A percentile compares a stretch with the other conserved stretches of the same genome.
These are phyloP conservation scores for Coemansia sp. DNA, from an alignment of 192 early-diverging fungal species.

Conservation along the genomic window DNA sequence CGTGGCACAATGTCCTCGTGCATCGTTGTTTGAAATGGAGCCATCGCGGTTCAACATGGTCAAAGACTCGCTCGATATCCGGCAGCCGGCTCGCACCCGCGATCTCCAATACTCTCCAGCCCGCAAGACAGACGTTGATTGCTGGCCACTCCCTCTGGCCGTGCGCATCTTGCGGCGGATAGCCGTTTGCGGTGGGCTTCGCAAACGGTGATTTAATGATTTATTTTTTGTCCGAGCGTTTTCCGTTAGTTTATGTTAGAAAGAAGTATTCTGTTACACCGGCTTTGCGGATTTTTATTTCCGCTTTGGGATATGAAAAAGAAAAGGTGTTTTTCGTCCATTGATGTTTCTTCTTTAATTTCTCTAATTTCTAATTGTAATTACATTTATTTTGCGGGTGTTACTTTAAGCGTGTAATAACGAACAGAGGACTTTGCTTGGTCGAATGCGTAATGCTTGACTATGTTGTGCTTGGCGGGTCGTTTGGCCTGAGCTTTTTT, in stretches of 20 bases:
- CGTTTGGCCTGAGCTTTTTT: slow-evolving; percentile 68
- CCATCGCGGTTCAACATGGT: slow-evolving; percentile 25
- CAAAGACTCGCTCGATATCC: slow-evolving; percentile 48
- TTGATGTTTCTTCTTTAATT: slow-evolving; percentile 2
- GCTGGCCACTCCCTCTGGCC: slow-evolving; percentile 26
- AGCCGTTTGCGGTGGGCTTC: slow-evolving; percentile 26
- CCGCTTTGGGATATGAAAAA: neutral
- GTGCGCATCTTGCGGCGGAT: slow-evolving; percentile 28
- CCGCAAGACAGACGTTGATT: neutral
- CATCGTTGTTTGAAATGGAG: slow-evolving; percentile 3
- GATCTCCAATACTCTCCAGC: neutral
- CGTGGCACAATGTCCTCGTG: slow-evolving; percentile 8
- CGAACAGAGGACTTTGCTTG: neutral
- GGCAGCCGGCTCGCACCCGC: slow-evolving; percentile 16
- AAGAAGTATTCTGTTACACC: neutral
- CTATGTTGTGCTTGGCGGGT: slow-evolving; percentile 59
- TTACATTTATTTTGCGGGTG: neutral
- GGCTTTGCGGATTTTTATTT: neutral
- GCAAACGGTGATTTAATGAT: neutral
- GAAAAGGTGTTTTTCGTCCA: neutral
- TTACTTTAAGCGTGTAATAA: neutral
- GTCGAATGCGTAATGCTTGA: slow-evolving; percentile 39
- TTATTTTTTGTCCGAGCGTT: neutral
- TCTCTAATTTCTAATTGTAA: neutral
- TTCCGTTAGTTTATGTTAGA: slow-evolving; percentile 1